phyloP scores from a whole-genome alignment of 495 filamentous ascomycete species.

The Oidiodendron maius region DNA sequence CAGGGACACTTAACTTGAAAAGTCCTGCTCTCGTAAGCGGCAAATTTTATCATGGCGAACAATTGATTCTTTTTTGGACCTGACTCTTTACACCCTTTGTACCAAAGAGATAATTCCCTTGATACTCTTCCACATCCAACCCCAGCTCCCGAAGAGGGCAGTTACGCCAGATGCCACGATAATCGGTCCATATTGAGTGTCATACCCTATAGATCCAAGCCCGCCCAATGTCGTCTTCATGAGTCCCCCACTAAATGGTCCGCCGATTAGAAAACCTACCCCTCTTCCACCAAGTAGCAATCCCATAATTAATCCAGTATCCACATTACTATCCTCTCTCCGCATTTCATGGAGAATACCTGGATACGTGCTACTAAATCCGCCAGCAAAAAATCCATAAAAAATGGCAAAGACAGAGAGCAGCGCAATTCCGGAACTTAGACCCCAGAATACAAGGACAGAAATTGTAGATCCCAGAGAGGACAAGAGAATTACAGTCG shows the following conservation, averaged over 20 bases:
- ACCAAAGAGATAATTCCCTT: too few species aligned
- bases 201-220: constrained; percentile 32
- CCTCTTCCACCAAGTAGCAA: constrained; percentile 56
- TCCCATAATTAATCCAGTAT: constrained; percentile 37
- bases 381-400: constrained; percentile 66
- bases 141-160: constrained; percentile 40
- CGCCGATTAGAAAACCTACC: constrained; percentile 57
- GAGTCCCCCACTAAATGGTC: constrained; percentile 52
- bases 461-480: constrained; percentile 47
- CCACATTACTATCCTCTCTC: constrained; percentile 27
- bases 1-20: too few species aligned
- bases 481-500: constrained; percentile 53
- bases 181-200: constrained; percentile 45
- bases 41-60: too few species aligned
- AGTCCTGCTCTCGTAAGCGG: too few species aligned
- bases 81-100: too few species aligned
- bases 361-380: constrained; percentile 55
- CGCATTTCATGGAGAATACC: constrained; percentile 52
- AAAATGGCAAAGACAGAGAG: constrained; percentile 58
- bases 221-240: constrained; percentile 32
- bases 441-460: constrained; percentile 64
- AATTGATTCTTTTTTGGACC: too few species aligned
- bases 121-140: constrained; percentile 17
- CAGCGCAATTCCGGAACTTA: constrained; percentile 45
- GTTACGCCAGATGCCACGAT: constrained; percentile 51